Conservation (phyloP, 768 basidiomycete species). For the Mycena indigotica region DNA sequence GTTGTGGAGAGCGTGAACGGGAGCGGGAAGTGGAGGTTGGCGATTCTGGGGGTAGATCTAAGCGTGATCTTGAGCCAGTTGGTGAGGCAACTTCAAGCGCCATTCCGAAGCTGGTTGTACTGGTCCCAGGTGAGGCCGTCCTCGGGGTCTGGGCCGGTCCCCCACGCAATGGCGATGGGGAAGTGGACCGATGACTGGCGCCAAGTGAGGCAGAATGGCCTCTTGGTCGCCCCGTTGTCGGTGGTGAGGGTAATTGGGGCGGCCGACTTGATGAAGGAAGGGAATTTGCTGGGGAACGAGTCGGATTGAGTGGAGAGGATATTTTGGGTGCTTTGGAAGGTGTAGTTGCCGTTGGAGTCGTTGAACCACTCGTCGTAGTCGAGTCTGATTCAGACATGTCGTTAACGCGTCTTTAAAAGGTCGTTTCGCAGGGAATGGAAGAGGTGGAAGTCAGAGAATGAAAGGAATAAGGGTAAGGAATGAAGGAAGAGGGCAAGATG, state of each 20-base stretch:
- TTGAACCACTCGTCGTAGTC: slow-evolving; percentile 7
- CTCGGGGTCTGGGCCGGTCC: not conserved
- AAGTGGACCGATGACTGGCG: not conserved
- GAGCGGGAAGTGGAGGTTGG: slow-evolving; percentile 10
- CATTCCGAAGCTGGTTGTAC: slow-evolving; percentile 6
- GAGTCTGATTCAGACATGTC: slow-evolving; percentile 7
- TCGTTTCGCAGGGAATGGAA: slow-evolving; percentile 12
- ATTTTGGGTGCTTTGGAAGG: slow-evolving; percentile 15
- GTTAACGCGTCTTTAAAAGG: slow-evolving; percentile 10
- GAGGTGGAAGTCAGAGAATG: slow-evolving; percentile 1
- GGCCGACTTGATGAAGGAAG: slow-evolving; percentile 6
- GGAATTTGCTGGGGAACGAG: slow-evolving; percentile 15
- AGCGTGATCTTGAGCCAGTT: not conserved
- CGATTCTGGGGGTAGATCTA: slow-evolving; percentile 6
- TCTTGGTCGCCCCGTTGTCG: slow-evolving; percentile 7
- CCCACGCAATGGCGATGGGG: slow-evolving; percentile 12
- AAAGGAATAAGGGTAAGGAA: slow-evolving; percentile 11
- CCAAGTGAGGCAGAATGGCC: slow-evolving; percentile 16
- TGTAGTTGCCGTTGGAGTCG: slow-evolving; percentile 2
- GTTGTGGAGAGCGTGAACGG: slow-evolving; percentile 5
- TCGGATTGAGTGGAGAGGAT: slow-evolving; percentile 19
- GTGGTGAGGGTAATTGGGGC: slow-evolving; percentile 14
- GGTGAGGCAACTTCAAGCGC: not conserved
- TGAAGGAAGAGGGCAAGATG: slow-evolving; percentile 3
- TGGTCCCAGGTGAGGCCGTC: not conserved